phyloP scores from a whole-genome alignment of 2,329 filamentous ascomycete species.

The Epichloe sp. region DNA sequence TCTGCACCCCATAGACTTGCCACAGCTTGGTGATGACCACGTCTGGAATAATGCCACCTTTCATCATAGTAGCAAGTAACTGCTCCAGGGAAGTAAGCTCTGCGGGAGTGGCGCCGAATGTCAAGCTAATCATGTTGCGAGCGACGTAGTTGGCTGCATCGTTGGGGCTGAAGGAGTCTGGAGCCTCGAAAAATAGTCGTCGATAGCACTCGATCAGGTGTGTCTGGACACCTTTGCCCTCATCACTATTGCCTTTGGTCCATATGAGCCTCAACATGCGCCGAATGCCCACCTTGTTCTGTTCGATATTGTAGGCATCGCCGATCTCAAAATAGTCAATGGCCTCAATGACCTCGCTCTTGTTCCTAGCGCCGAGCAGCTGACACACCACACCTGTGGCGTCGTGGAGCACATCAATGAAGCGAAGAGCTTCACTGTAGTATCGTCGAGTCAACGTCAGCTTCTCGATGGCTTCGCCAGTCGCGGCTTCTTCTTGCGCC shows the following conservation, averaged over 20 bases:
- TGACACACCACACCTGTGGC: constrained; percentile 74
- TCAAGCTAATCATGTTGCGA: constrained; percentile 97
- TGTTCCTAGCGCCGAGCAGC: constrained; percentile 85
- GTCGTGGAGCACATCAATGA: constrained; percentile 81
- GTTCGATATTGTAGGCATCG: constrained; percentile 91
- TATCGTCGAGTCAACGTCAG: constrained; percentile 80
- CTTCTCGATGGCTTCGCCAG: constrained; percentile 76
- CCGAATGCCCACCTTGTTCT: constrained; percentile 81
- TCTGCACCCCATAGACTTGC: constrained; percentile 94
- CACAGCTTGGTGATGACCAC: constrained; percentile 83
- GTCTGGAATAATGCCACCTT: constrained; percentile 72
- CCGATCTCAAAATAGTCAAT: constrained; percentile 97
- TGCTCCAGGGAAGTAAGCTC: constrained; percentile 94
- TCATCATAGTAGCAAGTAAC: constrained; percentile 95
- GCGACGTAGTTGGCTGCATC: constrained; percentile 93
- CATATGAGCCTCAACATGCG: constrained; percentile 95
- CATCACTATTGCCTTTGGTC: constrained; percentile 98
- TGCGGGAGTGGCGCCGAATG: constrained; percentile 86
- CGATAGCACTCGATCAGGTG: constrained; percentile 97
- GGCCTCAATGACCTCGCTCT: constrained; percentile 95
- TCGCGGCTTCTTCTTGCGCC: constrained; percentile 75
- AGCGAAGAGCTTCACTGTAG: constrained; percentile 83
- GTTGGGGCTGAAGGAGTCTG: constrained; percentile 73
- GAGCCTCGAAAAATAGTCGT: constrained; percentile 89
- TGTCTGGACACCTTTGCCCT: constrained; percentile 93